Evolutionary conservation across 371 early-diverging fungal genomes (phyloP), one percentile per base, ranked within the genome.

Genomic region (Batrachochytrium dendrobatidis): DNA sequence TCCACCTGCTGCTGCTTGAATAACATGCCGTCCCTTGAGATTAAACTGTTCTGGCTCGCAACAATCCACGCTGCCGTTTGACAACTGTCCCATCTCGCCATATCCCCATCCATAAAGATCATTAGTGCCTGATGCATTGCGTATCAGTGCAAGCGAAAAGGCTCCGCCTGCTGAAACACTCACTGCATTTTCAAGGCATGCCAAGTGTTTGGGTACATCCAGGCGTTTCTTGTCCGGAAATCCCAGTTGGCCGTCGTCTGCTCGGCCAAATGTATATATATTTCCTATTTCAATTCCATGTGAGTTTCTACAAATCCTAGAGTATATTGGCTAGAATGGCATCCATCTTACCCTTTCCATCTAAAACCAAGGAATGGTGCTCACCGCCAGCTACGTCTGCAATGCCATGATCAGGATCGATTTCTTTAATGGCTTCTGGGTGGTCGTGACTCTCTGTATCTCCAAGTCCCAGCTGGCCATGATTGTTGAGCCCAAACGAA

Each of bases 401-500:
- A 50, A 64, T 45, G 10, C 60, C 59, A 5, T 29, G 29, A 35
- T n/a, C 63, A 22, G 49, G 44, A 44, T 73, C 55, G 24, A 86
- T 71, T 0, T 80, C 75, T 5, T 67, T 66, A 7, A 88, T 73
- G n/a, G 65, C 60, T 48, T 65, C 51, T 10, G 68, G 69, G 3
- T 31, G 46, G 34, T 67, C 67, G 34, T 48, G 20, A 45, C 83
- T 77, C 25, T 66, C 64, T 29, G 71, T 25, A 55, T 70, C 52
- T 60, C 82, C 66, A 79, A 67, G 48, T 79, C 97, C 79, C 82
- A 95, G 68, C 71, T 99, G 99, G 53, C 89, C 87, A 66, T 85
- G 91, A 63, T 94, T 91, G 73, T 99, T 99, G 48, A 93, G 80
- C 30, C 99, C 99, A 88, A 93, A 95, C 6, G 84, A 80, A 66